phyloP scores from a whole-genome alignment of 345 rosid genomes.

The Eucalyptus victrix region DNA sequence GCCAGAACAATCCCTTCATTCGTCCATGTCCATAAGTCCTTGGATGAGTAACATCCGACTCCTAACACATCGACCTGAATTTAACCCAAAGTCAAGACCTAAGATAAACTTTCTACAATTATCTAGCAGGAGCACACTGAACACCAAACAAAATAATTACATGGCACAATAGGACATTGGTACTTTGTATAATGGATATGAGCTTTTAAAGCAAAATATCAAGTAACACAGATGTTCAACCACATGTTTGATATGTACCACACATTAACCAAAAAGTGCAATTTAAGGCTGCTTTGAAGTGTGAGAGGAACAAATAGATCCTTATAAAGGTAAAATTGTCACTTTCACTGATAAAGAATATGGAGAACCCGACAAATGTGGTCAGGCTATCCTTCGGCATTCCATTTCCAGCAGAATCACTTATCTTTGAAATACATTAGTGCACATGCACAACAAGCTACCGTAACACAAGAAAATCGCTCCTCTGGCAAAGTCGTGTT shows the following conservation, averaged over 20 bases:
- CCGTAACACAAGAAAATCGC: background rate
- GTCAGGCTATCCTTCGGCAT: background rate
- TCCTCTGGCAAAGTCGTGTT: background rate
- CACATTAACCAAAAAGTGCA: background rate
- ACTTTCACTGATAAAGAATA: background rate
- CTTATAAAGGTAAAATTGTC: background rate
- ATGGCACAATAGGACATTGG: background rate
- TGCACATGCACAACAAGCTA: background rate
- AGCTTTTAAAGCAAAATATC: background rate
- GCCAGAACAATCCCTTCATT: constrained; percentile 75
- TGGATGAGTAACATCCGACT: constrained; percentile 92
- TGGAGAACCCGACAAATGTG: background rate
- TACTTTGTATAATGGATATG: background rate
- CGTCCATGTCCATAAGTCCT: constrained; percentile 88
- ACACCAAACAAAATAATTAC: background rate
- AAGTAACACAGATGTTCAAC: background rate
- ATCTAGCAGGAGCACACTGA: background rate
- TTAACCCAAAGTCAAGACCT: background rate
- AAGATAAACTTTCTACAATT: background rate
- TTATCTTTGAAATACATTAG: background rate
- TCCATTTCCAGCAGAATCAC: background rate
- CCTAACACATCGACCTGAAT: constrained; percentile 84
- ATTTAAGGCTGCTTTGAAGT: background rate
- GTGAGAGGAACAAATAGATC: background rate
- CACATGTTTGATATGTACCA: background rate